Evolutionary conservation across 2,329 filamentous ascomycete genomes (phyloP), one percentile per base, ranked within the genome.

Genomic region (Chaetothyriales sp.): DNA sequence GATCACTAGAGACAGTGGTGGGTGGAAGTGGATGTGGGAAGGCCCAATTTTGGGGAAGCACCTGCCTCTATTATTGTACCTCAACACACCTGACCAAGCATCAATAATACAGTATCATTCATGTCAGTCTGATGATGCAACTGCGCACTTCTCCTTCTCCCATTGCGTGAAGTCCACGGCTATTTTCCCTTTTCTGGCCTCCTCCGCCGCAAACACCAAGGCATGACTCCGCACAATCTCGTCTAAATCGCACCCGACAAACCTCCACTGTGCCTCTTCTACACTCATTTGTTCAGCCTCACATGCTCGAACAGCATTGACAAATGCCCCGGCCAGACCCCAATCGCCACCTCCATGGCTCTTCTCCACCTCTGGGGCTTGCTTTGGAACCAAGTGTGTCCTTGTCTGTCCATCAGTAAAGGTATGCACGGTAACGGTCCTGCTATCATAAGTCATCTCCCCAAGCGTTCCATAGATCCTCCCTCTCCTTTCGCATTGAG

Each of bases 161-260:
- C 88, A 95, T 46, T 75, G 67, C 44, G 70, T 69, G 82, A 86
- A 95, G 59, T 84, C 76, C 3, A 97, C 69, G 6, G 92, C 82
- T 64, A 77, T 81, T 62, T 77, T 80, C 48, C 76, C 74, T 48
- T 72, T 73, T 62, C 90, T 78, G 4, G 90, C 88, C 61, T 94
- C 85, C 69, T 97, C 92, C 0, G 90, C 92, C 20, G 88, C 89
- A 72, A 95, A 98, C 0, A 95, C 90, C 69, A 92, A 78, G 1
- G 86, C 89, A 69, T 97, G 92, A 63, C 88, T 94, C 47, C 85
- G 76, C n/a, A 97, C 76, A 1, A 85, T 80, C 63, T 97, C 92
- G 52, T 95, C 87, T 6, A 95, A 70, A 10, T 83, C 85, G 67
- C 87, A 94, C 0, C 88, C 89, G 22, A 97, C 73, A 64, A 83